phyloP scores from a whole-genome alignment of 306 rosid genomes.

The Castanopsis chinensis region DNA sequence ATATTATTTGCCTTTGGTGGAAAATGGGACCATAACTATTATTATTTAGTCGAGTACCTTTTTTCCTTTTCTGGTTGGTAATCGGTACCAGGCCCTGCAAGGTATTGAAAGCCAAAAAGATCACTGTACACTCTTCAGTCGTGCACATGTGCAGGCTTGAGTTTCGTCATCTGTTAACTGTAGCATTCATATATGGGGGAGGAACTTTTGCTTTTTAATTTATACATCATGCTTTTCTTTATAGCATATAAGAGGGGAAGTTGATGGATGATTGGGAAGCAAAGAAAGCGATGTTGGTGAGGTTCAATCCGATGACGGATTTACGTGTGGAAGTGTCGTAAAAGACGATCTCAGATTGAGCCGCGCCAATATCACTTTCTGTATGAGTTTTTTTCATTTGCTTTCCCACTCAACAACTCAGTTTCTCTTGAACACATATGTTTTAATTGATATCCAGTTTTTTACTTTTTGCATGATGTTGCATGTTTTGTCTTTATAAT shows the following conservation, averaged over 20 bases:
- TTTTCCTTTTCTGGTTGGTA: constrained; percentile 47
- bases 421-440: constrained; percentile 23
- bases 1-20: constrained; percentile 31
- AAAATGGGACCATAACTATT: constrained; percentile 53
- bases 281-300: constrained; percentile 97
- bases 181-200: constrained; percentile 20
- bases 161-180: constrained; percentile 22
- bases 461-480: constrained; percentile 5
- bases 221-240: constrained; percentile 1
- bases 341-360: constrained; percentile 97
- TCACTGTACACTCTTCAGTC: constrained; percentile 28
- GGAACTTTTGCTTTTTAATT: constrained; percentile 11
- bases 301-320: constrained; percentile 99
- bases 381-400: not conserved
- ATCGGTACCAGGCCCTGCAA: constrained; percentile 29
- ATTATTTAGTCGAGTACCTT: constrained; percentile 45
- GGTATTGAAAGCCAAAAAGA: constrained; percentile 36
- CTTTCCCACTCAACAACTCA: constrained; percentile 35
- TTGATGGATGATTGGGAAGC: constrained; percentile 38
- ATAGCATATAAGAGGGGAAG: constrained; percentile 2
- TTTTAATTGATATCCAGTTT: not conserved
- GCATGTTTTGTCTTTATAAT: not conserved
- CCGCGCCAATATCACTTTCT: constrained; percentile 99
- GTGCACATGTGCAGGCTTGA: constrained; percentile 11
- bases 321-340: constrained; percentile 52